Percentiles rank a stretch among this genome's conserved stretches.
phyloP scores from a whole-genome alignment of 352 stramenopile genomes.

The Phytopythium mirpurense region DNA sequence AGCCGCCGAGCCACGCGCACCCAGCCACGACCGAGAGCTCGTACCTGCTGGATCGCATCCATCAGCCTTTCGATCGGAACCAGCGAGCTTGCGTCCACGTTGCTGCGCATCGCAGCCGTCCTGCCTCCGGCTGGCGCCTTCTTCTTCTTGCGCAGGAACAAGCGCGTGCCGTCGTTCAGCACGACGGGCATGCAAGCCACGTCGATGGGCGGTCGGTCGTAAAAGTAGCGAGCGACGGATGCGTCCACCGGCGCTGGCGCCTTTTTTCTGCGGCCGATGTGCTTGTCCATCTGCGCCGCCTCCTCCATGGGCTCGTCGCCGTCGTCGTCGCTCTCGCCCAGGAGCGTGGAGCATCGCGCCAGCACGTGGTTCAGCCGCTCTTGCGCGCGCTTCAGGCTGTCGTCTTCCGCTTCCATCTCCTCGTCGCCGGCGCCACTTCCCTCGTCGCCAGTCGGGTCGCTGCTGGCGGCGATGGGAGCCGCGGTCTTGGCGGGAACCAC shows the following conservation, averaged over 20 bases:
- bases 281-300: conserved; percentile 24
- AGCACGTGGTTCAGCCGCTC: conserved; percentile 48
- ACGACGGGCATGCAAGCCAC: conserved; percentile 56
- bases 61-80: conserved; percentile 53
- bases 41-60: conserved; percentile 46
- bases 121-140: conserved; percentile 1
- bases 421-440: conserved; percentile 5
- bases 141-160: conserved; percentile 64
- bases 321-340: conserved; percentile 59
- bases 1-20: not conserved
- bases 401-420: conserved; percentile 12
- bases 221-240: conserved; percentile 38
- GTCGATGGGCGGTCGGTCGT: conserved; percentile 54
- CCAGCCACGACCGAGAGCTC: not conserved
- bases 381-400: conserved; percentile 31
- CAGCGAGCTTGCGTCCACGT: conserved; percentile 22
- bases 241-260: conserved; percentile 21
- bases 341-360: conserved; percentile 48
- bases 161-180: conserved; percentile 37
- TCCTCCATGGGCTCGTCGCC: conserved; percentile 25
- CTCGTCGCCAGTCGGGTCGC: not conserved
- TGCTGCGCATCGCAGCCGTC: conserved; percentile 7
- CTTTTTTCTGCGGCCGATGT: conserved; percentile 21
- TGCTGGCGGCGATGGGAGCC: not conserved
- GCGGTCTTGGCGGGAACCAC: conserved; percentile 3